phyloP scores from a whole-genome alignment of 2,329 filamentous ascomycete genomes.

The Fusarium gaditjirri region DNA sequence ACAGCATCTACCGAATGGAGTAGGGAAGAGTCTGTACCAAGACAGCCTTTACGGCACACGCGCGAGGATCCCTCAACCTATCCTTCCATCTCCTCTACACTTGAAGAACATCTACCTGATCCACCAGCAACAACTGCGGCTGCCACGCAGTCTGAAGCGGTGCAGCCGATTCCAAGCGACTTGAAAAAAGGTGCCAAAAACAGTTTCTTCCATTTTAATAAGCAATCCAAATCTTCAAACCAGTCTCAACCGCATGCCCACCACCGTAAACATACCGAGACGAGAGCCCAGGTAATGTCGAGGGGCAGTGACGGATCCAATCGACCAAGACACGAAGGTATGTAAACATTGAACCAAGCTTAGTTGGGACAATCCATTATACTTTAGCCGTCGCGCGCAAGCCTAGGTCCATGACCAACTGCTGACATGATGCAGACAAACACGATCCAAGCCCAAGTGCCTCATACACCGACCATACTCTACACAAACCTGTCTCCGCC shows the following conservation, averaged over 20 bases:
- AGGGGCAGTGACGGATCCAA: constrained; percentile 50
- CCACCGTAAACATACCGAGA: constrained; percentile 48
- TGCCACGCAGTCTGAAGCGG: constrained; percentile 19
- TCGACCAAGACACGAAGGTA: constrained; percentile 49
- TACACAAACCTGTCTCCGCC: constrained; percentile 54
- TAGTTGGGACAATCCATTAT: constrained; percentile 23
- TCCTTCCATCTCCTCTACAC: constrained; percentile 44
- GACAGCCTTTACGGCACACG: constrained; percentile 43
- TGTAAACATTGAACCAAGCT: constrained; percentile 39
- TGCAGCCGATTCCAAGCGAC: constrained; percentile 46
- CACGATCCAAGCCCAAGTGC: constrained; percentile 35
- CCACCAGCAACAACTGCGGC: constrained; percentile 34
- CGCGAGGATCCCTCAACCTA: constrained; percentile 42
- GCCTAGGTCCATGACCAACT: constrained; percentile 18
- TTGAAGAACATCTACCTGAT: constrained; percentile 37
- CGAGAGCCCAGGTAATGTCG: constrained; percentile 53
- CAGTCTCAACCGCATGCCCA: constrained; percentile 43
- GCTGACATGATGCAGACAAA: constrained; percentile 39
- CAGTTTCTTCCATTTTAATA: constrained; percentile 64
- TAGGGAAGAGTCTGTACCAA: constrained; percentile 38
- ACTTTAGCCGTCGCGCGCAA: constrained; percentile 30
- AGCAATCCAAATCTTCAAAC: constrained; percentile 56
- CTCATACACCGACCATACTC: constrained; percentile 46
- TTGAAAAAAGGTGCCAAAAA: constrained; percentile 58
- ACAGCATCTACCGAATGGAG: constrained; percentile 28